Conservation (phyloP, 2,329 filamentous ascomycete genomes). For the Verticillium alfalfae region DNA sequence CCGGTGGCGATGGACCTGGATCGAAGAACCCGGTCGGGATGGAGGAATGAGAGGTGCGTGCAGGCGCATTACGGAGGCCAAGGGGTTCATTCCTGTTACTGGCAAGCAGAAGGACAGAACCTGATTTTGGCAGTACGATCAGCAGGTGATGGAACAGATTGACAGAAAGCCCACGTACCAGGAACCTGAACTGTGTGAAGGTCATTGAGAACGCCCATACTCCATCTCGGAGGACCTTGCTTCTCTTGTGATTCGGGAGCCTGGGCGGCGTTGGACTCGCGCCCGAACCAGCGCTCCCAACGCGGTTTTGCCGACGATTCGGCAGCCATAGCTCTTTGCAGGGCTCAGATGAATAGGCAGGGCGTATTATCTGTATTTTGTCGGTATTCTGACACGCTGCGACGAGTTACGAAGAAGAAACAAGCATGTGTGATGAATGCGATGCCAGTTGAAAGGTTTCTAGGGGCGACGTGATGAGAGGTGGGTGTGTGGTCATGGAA, state of each 20-base stretch:
- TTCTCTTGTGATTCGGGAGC: not conserved
- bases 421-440: not conserved
- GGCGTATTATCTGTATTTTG: not conserved
- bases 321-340: not conserved
- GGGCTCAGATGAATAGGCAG: not conserved
- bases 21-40: conserved; percentile 37
- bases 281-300: conserved; percentile 8
- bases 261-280: conserved; percentile 1
- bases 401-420: not conserved
- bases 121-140: conserved; percentile 21
- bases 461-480: not conserved
- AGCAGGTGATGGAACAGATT: not conserved
- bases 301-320: conserved; percentile 3
- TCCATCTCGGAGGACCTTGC: conserved; percentile 40
- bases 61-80: conserved; percentile 51
- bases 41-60: conserved; percentile 53
- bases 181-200: conserved; percentile 79
- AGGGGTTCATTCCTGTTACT: conserved; percentile 52
- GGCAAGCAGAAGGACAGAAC: conserved; percentile 53
- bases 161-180: conserved; percentile 42
- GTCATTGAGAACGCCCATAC: conserved; percentile 80
- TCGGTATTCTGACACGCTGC: not conserved
- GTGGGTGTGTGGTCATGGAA: not conserved
- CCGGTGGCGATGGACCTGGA: conserved; percentile 8
- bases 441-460: not conserved